These are phyloP conservation scores for Cajanus cajan DNA, from an alignment of 306 rosid genomes.

Conservation along the genomic window DNA sequence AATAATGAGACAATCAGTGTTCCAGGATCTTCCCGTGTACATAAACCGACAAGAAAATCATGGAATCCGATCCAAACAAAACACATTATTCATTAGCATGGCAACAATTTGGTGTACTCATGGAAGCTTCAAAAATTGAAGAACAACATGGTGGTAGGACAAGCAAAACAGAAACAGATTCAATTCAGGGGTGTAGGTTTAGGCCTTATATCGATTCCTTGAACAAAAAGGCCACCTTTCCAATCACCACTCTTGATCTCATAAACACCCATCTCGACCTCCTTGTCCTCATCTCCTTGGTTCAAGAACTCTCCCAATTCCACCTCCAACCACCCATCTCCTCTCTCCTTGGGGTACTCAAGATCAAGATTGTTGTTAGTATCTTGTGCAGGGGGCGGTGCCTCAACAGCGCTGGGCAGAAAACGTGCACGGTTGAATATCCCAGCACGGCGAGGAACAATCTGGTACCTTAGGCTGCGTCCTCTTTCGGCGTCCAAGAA, in stretches of 20 bases:
- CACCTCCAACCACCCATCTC: constrained; percentile 74
- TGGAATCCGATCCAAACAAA: neutral
- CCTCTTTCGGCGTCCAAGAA: constrained; percentile 49
- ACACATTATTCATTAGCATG: neutral
- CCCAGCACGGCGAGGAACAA: constrained; percentile 39
- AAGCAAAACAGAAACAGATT: neutral
- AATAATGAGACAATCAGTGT: neutral
- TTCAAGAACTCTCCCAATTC: constrained; percentile 70
- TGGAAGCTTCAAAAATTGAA: neutral
- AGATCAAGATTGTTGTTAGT: neutral
- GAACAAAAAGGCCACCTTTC: constrained; percentile 75
- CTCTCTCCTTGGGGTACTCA: constrained; percentile 43
- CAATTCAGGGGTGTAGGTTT: neutral
- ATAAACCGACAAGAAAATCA: neutral
- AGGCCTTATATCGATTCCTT: constrained; percentile 82
- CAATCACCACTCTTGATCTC: constrained; percentile 59
- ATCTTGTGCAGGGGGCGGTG: neutral
- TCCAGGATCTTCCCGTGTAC: neutral
- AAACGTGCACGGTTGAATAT: neutral
- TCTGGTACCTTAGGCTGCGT: constrained; percentile 28
- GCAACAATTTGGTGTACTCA: neutral
- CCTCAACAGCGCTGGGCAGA: neutral
- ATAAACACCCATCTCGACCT: constrained; percentile 52
- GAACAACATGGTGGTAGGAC: neutral
- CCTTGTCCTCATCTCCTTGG: constrained; percentile 42